These are phyloP conservation scores for Phytophthora chlamydospora DNA, from an alignment of 352 stramenopile genomes.

Conservation along the genomic window DNA sequence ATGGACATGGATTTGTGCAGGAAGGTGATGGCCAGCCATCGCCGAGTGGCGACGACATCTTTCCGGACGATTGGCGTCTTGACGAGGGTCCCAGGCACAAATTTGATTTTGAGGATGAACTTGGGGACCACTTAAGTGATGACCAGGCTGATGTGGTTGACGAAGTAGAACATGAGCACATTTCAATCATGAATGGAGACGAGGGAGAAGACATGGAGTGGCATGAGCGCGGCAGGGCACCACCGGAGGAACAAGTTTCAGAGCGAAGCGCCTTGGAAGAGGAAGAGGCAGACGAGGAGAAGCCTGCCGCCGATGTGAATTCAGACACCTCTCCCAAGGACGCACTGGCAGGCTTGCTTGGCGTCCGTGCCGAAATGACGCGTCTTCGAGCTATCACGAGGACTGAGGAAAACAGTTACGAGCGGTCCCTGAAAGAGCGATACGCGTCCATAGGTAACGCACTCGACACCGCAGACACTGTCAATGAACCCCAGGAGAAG, in stretches of 20 bases:
- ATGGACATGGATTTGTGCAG: neutral
- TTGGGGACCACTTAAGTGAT: constrained; percentile 17
- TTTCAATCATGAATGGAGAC: neutral
- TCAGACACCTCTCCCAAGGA: constrained; percentile 16
- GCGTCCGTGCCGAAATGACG: constrained; percentile 31
- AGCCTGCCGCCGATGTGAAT: neutral
- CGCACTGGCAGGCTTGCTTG: constrained; percentile 30
- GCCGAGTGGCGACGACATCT: neutral
- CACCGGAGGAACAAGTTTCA: constrained; percentile 10
- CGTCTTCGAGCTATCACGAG: constrained; percentile 33
- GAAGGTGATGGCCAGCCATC: constrained; percentile 7
- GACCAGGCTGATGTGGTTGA: constrained; percentile 1
- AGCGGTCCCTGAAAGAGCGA: constrained; percentile 2
- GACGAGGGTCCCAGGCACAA: constrained; percentile 20
- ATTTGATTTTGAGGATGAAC: constrained; percentile 20
- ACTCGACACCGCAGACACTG: neutral
- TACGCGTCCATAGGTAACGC: neutral
- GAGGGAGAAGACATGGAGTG: constrained; percentile 5
- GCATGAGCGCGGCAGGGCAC: constrained; percentile 3
- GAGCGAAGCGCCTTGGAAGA: constrained; percentile 11
- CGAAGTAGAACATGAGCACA: constrained; percentile 3
- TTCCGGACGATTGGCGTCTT: constrained; percentile 18
- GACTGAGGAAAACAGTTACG: constrained; percentile 8
- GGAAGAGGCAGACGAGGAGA: constrained; percentile 14
- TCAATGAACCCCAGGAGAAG: constrained; percentile 14